Evolutionary conservation across 768 basidiomycete species (phyloP).

Genomic region (Arthromyces matolae): DNA sequence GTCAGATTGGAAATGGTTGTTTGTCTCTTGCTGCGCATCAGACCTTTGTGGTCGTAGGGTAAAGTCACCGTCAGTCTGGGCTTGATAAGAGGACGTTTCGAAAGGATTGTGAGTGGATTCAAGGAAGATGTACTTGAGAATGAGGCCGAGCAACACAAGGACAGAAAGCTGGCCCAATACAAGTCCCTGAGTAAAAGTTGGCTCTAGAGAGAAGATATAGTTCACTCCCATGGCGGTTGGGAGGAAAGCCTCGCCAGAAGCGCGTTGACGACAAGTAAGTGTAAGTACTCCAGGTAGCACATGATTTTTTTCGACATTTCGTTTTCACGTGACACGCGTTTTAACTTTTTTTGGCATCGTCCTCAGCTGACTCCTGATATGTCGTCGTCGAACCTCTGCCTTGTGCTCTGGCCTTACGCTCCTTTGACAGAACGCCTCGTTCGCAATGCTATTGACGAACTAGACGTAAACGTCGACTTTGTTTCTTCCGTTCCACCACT

Average conservation of each 20-base stretch:
- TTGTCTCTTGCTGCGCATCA: conserved; percentile 16
- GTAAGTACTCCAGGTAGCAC: background rate
- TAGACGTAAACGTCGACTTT: conserved; percentile 21
- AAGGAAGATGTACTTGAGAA: conserved; percentile 95
- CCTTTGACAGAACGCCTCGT: conserved; percentile 46
- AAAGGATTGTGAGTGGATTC: conserved; percentile 63
- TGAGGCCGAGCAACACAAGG: conserved; percentile 64
- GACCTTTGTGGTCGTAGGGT: conserved; percentile 35
- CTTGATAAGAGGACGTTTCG: conserved; percentile 57
- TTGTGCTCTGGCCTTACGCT: conserved; percentile 48
- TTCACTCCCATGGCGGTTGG: conserved; percentile 42
- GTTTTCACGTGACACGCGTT: conserved; percentile 13
- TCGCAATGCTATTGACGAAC: conserved; percentile 31
- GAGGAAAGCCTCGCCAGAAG: background rate
- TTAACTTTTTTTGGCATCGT: too few relatives aligned
- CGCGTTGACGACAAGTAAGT: background rate
- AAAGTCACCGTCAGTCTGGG: conserved; percentile 48
- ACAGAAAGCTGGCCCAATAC: conserved; percentile 91
- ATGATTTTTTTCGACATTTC: conserved; percentile 1
- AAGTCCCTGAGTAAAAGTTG: conserved; percentile 94
- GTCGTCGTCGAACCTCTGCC: conserved; percentile 5
- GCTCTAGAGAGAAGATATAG: conserved; percentile 71
- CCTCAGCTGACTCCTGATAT: background rate
- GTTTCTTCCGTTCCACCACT: conserved; percentile 16
- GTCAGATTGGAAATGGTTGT: conserved; percentile 23